Evolutionary conservation across 495 filamentous ascomycete genomes (phyloP).

Genomic region (Aspergillus diversus): DNA sequence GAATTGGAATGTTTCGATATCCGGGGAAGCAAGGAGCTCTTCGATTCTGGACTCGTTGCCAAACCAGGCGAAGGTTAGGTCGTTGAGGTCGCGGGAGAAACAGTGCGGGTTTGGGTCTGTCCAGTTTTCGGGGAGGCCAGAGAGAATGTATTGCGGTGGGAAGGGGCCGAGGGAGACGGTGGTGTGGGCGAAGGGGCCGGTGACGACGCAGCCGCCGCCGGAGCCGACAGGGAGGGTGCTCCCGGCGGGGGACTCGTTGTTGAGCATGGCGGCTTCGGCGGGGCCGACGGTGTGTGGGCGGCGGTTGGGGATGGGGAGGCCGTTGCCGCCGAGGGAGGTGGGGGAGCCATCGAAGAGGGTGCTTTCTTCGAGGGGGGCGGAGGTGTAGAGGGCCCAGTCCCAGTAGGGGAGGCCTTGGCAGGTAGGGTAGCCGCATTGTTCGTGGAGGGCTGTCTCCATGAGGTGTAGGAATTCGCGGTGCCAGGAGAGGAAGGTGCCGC

Average conservation of each 20-base stretch:
- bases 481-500: constrained; percentile 62
- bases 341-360: constrained; percentile 52
- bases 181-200: constrained; percentile 56
- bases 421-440: constrained; percentile 66
- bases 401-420: constrained; percentile 48
- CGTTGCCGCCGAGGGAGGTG: constrained; percentile 52
- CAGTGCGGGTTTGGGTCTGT: constrained; percentile 9
- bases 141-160: background rate
- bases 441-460: constrained; percentile 64
- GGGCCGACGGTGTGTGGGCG: constrained; percentile 22
- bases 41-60: background rate
- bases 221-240: constrained; percentile 44
- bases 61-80: background rate
- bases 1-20: background rate
- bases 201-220: constrained; percentile 66
- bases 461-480: constrained; percentile 65
- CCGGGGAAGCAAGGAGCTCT: background rate
- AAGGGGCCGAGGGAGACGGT: background rate
- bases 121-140: background rate
- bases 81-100: constrained; percentile 12
- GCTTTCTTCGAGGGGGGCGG: constrained; percentile 35
- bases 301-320: constrained; percentile 39
- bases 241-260: background rate
- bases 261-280: constrained; percentile 11
- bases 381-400: constrained; percentile 51